phyloP scores from a whole-genome alignment of 2,329 filamentous ascomycete genomes.

The Plenodomus lindquistii region DNA sequence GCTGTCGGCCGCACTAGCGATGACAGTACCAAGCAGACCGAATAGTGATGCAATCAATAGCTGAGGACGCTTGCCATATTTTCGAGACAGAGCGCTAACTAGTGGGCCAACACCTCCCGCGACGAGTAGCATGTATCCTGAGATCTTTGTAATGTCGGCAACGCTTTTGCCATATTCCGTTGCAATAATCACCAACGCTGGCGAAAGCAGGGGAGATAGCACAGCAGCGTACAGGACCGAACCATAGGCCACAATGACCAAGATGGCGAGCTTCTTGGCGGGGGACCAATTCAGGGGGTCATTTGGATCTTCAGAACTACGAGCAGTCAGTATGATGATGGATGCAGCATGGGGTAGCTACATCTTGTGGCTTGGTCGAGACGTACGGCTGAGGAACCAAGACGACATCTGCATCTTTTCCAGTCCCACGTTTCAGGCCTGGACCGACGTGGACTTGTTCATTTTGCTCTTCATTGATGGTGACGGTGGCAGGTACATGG shows the following conservation, averaged over 20 bases:
- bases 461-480: slow-evolving; percentile 31
- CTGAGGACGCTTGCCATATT: slow-evolving; percentile 39
- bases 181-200: slow-evolving; percentile 40
- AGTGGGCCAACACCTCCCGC: slow-evolving; percentile 40
- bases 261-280: slow-evolving; percentile 38
- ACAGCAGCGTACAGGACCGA: slow-evolving; percentile 40
- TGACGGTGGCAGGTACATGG: slow-evolving; percentile 42
- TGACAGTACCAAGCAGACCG: slow-evolving; percentile 34
- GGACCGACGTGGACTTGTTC: slow-evolving; percentile 16
- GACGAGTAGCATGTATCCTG: slow-evolving; percentile 44
- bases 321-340: slow-evolving; percentile 45
- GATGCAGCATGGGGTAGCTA: slow-evolving; percentile 11
- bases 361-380: slow-evolving; percentile 18
- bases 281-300: slow-evolving; percentile 42
- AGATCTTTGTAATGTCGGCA: slow-evolving; percentile 41
- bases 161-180: slow-evolving; percentile 30
- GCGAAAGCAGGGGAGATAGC: slow-evolving; percentile 40
- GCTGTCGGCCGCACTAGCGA: slow-evolving; percentile 29
- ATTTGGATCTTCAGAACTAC: slow-evolving; percentile 35
- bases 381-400: slow-evolving; percentile 41
- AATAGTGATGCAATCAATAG: slow-evolving; percentile 38
- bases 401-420: slow-evolving; percentile 38
- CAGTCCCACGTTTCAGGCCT: slow-evolving; percentile 38
- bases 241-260: slow-evolving; percentile 38
- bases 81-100: slow-evolving; percentile 36